Evolutionary conservation across 1,284 basidiomycete genomes (phyloP), one percentile per base, ranked within the genome.

Genomic region (Rhodotorula sp.): DNA sequence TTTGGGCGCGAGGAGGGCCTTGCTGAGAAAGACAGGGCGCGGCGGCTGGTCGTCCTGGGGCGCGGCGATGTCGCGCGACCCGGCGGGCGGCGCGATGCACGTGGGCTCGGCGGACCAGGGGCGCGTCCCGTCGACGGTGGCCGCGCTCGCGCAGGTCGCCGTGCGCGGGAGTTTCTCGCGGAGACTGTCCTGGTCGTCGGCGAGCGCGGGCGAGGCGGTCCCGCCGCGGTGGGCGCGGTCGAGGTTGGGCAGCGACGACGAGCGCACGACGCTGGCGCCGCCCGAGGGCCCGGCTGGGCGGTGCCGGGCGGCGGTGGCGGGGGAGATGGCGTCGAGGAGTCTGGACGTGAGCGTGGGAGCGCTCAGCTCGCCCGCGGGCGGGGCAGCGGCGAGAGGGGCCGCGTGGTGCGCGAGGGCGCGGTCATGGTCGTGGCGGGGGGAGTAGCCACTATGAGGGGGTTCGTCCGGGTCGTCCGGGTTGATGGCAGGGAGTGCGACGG

Each of bases 1-100:
- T 55, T 66, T 69, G 10, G 71, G 71, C 57, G 67, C 70, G 69
- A 75, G 69, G 14, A 74, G 64, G 53, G 45, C 55, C 64, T 75
- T 73, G 50, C 63, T 61, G 23, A 70, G 44, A 45, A 69, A 60
- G 16, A 70, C 25, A 44, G 69, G 67, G 17, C 69, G 71, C 1
- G 42, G 45, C 16, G 41, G 58, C n/a, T 7, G 44, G 5, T 14
- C 9, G 23, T 34, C 44, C 44, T 5, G n/a, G 14, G 25, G 14
- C 12, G 27, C 16, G n/a, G 25, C 1, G 42, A 17, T 21, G 25
- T 16, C 27, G 53, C 25, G 25, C 7, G 25, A 16, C 25, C 14
- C 53, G 53, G 34, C 17, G 34, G 16, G 16, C 4, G 25, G n/a
- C 3, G n/a, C n/a, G 14, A 34, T 34, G 34, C 34, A 34, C 34